Evolutionary conservation across 1,284 basidiomycete genomes (phyloP).

Genomic region (Bjerkandera adusta): DNA sequence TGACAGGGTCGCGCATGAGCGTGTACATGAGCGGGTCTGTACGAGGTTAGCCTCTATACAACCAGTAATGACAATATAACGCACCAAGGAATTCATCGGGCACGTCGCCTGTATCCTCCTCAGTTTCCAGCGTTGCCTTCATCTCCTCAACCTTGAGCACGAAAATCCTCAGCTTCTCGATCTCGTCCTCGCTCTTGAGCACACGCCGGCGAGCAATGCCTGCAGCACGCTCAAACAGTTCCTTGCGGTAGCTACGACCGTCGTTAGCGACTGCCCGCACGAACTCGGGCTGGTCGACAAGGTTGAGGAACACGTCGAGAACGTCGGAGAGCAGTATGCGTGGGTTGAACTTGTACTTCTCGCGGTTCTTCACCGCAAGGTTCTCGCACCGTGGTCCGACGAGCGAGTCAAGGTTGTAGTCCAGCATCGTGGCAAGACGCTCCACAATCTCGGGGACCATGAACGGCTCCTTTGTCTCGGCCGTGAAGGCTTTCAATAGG

Average conservation of each 20-base stretch:
- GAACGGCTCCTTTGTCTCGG: constrained; percentile 89
- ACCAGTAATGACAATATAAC: constrained; percentile 23
- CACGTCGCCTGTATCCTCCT: constrained; percentile 91
- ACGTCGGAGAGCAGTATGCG: constrained; percentile 84
- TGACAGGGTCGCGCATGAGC: constrained; percentile 95
- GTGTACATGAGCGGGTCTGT: constrained; percentile 92
- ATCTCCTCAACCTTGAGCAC: constrained; percentile 84
- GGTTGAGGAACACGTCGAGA: constrained; percentile 89
- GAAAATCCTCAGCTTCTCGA: constrained; percentile 73
- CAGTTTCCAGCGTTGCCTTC: constrained; percentile 76
- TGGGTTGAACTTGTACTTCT: constrained; percentile 91
- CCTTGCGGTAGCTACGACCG: constrained; percentile 87
- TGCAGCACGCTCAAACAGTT: constrained; percentile 82
- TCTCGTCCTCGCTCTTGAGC: constrained; percentile 82
- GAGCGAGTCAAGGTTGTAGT: constrained; percentile 91
- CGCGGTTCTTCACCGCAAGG: constrained; percentile 83
- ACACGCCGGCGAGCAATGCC: constrained; percentile 61
- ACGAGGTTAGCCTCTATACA: constrained; percentile 10
- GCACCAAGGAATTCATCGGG: constrained; percentile 94
- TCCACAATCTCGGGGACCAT: constrained; percentile 97
- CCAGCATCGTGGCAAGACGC: constrained; percentile 93
- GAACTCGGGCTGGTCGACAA: constrained; percentile 81
- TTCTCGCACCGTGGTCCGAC: constrained; percentile 86
- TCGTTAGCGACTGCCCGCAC: constrained; percentile 90
- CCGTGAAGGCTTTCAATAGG: constrained; percentile 90